Evolutionary conservation across 148 eudicot species (phyloP).

Genomic region (Vaccinium darrowii): DNA sequence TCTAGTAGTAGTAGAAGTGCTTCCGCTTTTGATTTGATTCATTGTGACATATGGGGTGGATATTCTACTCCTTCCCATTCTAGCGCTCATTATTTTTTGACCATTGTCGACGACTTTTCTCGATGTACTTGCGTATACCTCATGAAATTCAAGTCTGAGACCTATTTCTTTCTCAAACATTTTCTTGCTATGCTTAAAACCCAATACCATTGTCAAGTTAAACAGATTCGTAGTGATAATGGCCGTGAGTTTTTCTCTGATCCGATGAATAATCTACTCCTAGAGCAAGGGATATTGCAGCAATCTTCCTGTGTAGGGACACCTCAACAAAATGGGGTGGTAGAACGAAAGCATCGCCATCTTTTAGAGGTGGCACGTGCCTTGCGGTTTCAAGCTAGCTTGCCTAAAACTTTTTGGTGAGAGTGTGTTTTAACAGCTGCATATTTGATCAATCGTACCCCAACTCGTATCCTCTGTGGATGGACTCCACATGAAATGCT

Average conservation of each 20-base stretch:
- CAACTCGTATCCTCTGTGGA: too few relatives aligned
- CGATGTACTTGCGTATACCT: too few relatives aligned
- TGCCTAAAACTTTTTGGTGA: too few relatives aligned
- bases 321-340: too few relatives aligned
- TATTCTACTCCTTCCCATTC: background rate
- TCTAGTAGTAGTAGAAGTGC: background rate
- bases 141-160: too few relatives aligned
- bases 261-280: background rate
- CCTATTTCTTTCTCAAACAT: too few relatives aligned
- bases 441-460: too few relatives aligned
- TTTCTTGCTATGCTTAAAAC: background rate
- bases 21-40: background rate
- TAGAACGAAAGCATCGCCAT: too few relatives aligned
- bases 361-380: too few relatives aligned
- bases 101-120: background rate
- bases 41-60: background rate
- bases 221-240: background rate
- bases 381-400: too few relatives aligned
- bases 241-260: background rate
- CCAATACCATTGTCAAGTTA: background rate
- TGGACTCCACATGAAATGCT: too few relatives aligned
- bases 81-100: background rate
- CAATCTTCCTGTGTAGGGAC: background rate
- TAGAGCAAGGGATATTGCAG: background rate
- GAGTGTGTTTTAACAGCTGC: too few relatives aligned